Evolutionary conservation across 768 basidiomycete genomes (phyloP), one percentile per base, ranked within the genome.

Genomic region (Boletus pseudo-olivaceus): DNA sequence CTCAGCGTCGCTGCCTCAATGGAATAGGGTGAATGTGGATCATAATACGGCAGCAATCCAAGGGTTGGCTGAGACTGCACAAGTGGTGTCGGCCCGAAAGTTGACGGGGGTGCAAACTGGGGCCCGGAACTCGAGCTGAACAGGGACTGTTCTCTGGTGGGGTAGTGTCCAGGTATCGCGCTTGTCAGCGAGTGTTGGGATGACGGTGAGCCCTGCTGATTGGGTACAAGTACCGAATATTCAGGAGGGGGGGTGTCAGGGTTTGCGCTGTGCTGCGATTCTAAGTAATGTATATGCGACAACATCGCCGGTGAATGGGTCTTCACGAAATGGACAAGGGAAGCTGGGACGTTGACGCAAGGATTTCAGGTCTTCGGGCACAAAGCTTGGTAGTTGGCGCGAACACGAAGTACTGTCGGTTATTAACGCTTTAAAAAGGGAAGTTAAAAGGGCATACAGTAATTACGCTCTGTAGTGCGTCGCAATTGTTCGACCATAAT

Each of bases 81-180:
- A 17, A 78, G 67, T 27, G 77, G 76, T 26, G 77, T 78, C 1
- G 78, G 77, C 14, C 77, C 77, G 47, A 67, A 67, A 33, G 42
- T 34, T 17, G 58, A 52, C 15, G 66, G 62, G 17, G 59, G 49
- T 34, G 53, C 45, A 47, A 62, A 62, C 17, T 55, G 65, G 2
- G 60, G 52, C 3, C 41, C 49, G 5, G 54, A 40, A 47, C 33
- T 51, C 41, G 67, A 43, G 50, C 51, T 57, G 53, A 67, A 58
- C 26, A 57, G 33, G n/a, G 60, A 55, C 26, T 57, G 60, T 34
- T 51, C 48, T 26, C 57, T 58, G 35, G 50, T 12, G 4, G 58
- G 56, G 35, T 60, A 60, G 38, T 55, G 43, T 14, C 56, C 63
- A 17, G 57, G 52, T n/a, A 59, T 60, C 5, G 26, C 37, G 26